phyloP scores from a whole-genome alignment of 2,329 filamentous ascomycete species.

The Rosellinia necatrix region DNA sequence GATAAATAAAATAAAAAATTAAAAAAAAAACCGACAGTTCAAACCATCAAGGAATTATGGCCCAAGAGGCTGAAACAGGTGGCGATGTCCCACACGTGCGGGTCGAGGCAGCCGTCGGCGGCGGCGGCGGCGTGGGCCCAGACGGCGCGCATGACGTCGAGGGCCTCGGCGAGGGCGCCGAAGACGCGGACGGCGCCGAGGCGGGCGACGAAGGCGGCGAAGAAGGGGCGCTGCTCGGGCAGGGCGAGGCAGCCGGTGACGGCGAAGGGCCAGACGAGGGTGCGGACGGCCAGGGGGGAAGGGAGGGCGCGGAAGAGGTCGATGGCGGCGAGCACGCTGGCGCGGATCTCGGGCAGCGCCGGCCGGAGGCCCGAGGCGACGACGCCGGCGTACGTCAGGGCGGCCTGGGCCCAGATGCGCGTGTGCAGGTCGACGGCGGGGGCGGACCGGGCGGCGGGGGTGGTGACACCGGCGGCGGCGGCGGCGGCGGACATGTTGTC shows the following conservation, averaged over 20 bases:
- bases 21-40: background rate
- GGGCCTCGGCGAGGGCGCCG: slow-evolving; percentile 33
- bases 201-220: slow-evolving; percentile 27
- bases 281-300: slow-evolving; percentile 33
- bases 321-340: slow-evolving; percentile 29
- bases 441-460: slow-evolving; percentile 17
- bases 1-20: too few relatives aligned
- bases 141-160: slow-evolving; percentile 31
- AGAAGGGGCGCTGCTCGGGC: slow-evolving; percentile 32
- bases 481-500: slow-evolving; percentile 19
- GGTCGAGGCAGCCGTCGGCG: slow-evolving; percentile 17
- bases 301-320: slow-evolving; percentile 29
- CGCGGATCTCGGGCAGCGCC: slow-evolving; percentile 27
- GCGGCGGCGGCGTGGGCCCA: slow-evolving; percentile 30
- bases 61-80: slow-evolving; percentile 35
- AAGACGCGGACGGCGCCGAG: slow-evolving; percentile 37
- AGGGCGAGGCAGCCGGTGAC: slow-evolving; percentile 37
- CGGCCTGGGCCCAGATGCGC: slow-evolving; percentile 37
- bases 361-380: slow-evolving; percentile 35
- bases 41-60: slow-evolving; percentile 29
- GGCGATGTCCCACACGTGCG: slow-evolving; percentile 35
- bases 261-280: slow-evolving; percentile 38
- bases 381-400: slow-evolving; percentile 34
- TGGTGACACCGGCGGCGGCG: too few relatives aligned
- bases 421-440: slow-evolving; percentile 30